Conservation (phyloP, 192 early-diverging fungal genomes). For the Paraglomus occultum region DNA sequence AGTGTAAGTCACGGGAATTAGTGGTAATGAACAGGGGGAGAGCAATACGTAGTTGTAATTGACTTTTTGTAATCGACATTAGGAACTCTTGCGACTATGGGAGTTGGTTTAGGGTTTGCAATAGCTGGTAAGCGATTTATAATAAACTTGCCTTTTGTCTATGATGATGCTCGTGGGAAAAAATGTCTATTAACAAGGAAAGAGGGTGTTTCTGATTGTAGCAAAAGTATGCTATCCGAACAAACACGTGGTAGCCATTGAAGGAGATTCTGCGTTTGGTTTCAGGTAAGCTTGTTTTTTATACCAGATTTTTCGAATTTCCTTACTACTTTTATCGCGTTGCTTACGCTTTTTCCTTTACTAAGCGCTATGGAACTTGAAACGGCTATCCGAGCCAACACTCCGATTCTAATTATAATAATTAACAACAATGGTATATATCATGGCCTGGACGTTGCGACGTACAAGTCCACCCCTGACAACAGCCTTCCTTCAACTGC, state of each 20-base stretch:
- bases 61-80: not conserved
- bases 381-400: constrained; percentile 57
- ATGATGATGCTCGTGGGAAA: not conserved
- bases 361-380: constrained; percentile 71
- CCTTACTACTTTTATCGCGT: not conserved
- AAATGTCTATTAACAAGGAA: not conserved
- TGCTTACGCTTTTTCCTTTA: not conserved
- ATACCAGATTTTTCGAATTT: not conserved
- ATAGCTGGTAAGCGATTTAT: constrained; percentile 46
- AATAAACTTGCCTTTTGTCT: not conserved
- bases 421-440: constrained; percentile 82
- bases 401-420: constrained; percentile 69
- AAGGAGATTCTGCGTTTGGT: constrained; percentile 79
- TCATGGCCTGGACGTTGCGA: constrained; percentile 54
- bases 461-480: constrained; percentile 42
- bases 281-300: constrained; percentile 57
- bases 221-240: constrained; percentile 55
- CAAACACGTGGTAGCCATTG: constrained; percentile 63
- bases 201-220: not conserved
- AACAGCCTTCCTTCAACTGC: constrained; percentile 59
- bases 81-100: constrained; percentile 71
- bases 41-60: not conserved
- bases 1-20: not conserved
- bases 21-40: not conserved
- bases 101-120: constrained; percentile 74